A percentile compares a stretch with the other conserved stretches of the same genome.
phyloP scores from a whole-genome alignment of 352 stramenopile genomes.

The Globisporangium polare region DNA sequence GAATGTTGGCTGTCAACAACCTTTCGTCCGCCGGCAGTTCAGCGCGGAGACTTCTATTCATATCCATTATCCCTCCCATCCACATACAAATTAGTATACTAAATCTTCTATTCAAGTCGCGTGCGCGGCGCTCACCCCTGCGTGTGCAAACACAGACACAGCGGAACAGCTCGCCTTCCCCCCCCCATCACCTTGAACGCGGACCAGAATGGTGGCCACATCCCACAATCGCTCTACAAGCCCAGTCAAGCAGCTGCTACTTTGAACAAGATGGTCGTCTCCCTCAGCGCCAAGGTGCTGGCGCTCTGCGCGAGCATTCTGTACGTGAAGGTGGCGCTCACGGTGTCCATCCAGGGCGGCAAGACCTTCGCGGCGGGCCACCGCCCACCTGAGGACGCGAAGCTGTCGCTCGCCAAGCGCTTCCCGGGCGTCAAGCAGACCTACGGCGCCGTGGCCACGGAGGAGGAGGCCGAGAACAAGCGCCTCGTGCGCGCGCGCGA shows the following conservation, averaged over 20 bases:
- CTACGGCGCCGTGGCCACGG: constrained; percentile 13
- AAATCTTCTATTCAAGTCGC: neutral
- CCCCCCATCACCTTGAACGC: neutral
- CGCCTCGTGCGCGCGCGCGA: constrained; percentile 18
- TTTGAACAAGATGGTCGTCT: constrained; percentile 14
- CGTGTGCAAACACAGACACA: no score
- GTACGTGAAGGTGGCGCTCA: constrained; percentile 34
- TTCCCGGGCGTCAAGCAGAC: constrained; percentile 21
- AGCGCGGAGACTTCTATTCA: neutral
- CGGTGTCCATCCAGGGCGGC: constrained; percentile 27
- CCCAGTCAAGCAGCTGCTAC: neutral
- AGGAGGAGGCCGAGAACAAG: constrained; percentile 10
- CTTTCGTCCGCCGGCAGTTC: neutral
- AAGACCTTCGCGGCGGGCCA: constrained; percentile 29
- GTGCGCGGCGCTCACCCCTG: neutral
- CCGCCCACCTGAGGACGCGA: constrained; percentile 28
- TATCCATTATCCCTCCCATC: neutral
- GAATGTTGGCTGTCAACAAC: neutral
- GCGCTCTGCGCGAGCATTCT: constrained; percentile 25
- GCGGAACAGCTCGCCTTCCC: neutral
- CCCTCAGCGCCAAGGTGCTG: constrained; percentile 28
- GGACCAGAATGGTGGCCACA: neutral
- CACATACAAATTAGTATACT: neutral
- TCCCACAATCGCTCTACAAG: neutral
- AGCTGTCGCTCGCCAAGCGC: constrained; percentile 14